Evolutionary conservation across 2,329 filamentous ascomycete species (phyloP), one percentile per base, ranked within the genome.

Genomic region (Talaromyces sp.): DNA sequence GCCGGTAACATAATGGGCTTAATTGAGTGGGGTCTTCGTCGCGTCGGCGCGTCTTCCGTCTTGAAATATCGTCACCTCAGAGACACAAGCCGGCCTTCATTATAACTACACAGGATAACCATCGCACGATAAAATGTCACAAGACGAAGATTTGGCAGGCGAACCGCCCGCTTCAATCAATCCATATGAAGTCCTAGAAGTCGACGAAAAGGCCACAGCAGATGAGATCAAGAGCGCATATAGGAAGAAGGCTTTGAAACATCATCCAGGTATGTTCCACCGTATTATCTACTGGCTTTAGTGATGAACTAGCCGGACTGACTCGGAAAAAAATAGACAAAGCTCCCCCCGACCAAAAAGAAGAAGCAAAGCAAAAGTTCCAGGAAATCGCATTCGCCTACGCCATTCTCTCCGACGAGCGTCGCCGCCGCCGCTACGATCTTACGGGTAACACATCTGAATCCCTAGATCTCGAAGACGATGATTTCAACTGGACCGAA

Each of bases 381-480:
- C 95, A 99, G 78, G 84, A 90, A 71, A 88, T 99, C 71, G 94
- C 94, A 27, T 94, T 97, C 73, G 94, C 95, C 61, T 97, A 98
- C 75, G 94, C 93, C 38, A 87, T 99, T 59, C 90, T 99, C 40
- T 97, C 92, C 36, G 92, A 97, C 71, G 84, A 90, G 25, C 83
- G 84, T 22, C 88, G 95, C 62, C 91, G 95, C 70, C 88, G 88
- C 71, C 91, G 92, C 66, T 99, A 97, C 81, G 94, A 99, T 75
- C 84, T 86, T 62, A 98, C 94, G 0, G 95, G 95, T 63, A 95
- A 90, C 64, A 98, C 93, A 0, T 88, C 91, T 11, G 93, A 97
- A 74, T 89, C 88, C 8, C 86, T 96, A 25, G 85, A 84, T 61
- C 72, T 89, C 36, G 79, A 83, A 61, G 90, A 92, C 74, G 85